Base-by-base conservation (phyloP, 768 basidiomycete species). In the Calocera viscosa region DNA sequence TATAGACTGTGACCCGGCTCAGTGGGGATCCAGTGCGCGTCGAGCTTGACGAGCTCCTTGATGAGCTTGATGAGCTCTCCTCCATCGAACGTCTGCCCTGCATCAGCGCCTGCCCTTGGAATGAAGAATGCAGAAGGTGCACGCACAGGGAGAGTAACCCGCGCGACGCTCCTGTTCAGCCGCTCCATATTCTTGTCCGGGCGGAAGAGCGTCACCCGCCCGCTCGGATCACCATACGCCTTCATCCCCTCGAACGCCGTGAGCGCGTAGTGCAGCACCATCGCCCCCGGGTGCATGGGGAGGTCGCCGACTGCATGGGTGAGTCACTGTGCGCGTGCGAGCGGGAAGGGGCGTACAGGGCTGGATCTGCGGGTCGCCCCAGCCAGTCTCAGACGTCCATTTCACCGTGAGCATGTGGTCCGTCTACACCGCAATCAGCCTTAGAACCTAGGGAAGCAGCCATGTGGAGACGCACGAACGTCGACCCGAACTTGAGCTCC, bases 401-500 rank as follows among this genome's bases (percentile, higher is more conserved):
- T 74, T 75, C 38, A 77, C 71, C 33, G 72, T 71, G 53, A 76
- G 70, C 75, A 76, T 76, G 69, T 76, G 75, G 67, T 76, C 67
- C 17, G 65, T 66, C 43, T 47, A 24, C 16, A 7, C 3, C 43
- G 19, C 19, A 7, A 47, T 17, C 43, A 38, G 35, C 35, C 35
- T 38, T 14, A 47, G 5, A 8, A 5, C 24, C 19, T 19, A 8
- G 3, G 43, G 7, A 7, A 24, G 3, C 5, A 19, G 16, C 19
- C 8, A 47, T 19, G 19, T 38, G 43, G 8, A 24, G 8, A 47
- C 43, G 78, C 73, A 47, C 43, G 43, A 47, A 47, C 43, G 43
- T 47, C 43, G 43, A 8, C 19, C 94, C 94, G 72, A 95, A 98
- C 8, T 84, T 84, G 0, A 38, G 35, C 5, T 24, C 43, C 43